Evolutionary conservation across 2,329 filamentous ascomycete species (phyloP), one percentile per base, ranked within the genome.

Genomic region (Mycocentrospora acerina): DNA sequence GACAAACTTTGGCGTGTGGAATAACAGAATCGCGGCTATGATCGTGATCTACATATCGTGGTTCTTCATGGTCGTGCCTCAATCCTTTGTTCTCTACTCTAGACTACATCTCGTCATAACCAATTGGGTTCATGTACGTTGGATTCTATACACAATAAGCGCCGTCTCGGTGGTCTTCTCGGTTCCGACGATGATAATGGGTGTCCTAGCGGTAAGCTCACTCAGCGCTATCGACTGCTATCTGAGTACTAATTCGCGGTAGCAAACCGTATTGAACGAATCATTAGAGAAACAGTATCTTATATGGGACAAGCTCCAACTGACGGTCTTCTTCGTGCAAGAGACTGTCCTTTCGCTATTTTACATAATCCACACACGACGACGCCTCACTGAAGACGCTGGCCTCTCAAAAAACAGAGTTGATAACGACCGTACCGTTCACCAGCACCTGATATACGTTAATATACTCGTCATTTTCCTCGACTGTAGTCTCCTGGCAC

Each of bases 41-140:
- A 67, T 71, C 29, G 60, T 69, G 38, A 52, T 82, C 41, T 70
- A 68, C n/a, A 40, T 82, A 2, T 77, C 76, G 5, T 77, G 80
- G 75, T 75, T 74, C 56, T 53, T 64, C 3, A 81, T 80, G 72
- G 76, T 83, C 0, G 80, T 79, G 0, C 78, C 79, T 1, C 78
- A 82, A 54, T 74, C 75, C 0, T 40, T 82, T 9, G 79, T 83
- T 1, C 65, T 84, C 1, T 84, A 80, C 63, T 82, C 79, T 2
- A 71, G 81, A 4, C 69, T 83, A 1, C 78, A 82, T 51, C 67
- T 84, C 1, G 71, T 84, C 4, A 55, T 81, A 4, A 40, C 46
- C 8, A 62, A 68, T 8, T 29, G 17, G 52, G 60, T 39, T 42
- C 46, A 33, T 3, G 36, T 42, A 2, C 44, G 67, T 4, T 63